These are phyloP conservation scores for Catharanthus roseus DNA, from an alignment of 257 asterid genomes.

Conservation along the genomic window DNA sequence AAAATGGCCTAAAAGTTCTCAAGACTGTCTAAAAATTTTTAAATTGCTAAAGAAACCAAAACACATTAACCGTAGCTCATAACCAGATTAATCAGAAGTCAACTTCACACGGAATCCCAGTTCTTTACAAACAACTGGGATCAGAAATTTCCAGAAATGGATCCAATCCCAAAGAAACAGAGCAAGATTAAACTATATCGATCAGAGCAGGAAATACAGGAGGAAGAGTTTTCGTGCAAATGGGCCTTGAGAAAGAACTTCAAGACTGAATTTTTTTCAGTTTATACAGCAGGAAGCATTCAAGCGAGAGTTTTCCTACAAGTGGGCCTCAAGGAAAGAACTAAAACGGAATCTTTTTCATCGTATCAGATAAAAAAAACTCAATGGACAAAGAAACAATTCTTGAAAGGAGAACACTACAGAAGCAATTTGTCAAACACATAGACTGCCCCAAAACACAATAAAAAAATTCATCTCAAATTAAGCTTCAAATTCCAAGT, in stretches of 20 bases:
- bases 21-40: not conserved
- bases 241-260: not conserved
- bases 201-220: not conserved
- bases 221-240: not conserved
- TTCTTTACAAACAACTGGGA: slow-evolving; percentile 1
- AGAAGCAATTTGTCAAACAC: slow-evolving; percentile 9
- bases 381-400: not conserved
- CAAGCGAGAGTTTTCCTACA: not conserved
- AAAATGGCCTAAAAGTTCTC: not conserved
- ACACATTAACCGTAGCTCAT: not conserved
- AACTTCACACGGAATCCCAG: not conserved
- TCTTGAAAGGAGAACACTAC: slow-evolving; percentile 2
- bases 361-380: not conserved
- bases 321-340: not conserved
- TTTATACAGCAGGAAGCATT: not conserved
- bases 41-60: not conserved
- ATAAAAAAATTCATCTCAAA: not conserved
- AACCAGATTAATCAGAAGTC: not conserved
- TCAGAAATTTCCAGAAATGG: slow-evolving; percentile 6
- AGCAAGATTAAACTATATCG: slow-evolving; percentile 1
- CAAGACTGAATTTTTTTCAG: not conserved
- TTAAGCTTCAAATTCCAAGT: not conserved
- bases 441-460: not conserved
- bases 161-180: slow-evolving; percentile 7
- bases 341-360: not conserved